Evolutionary conservation across 345 rosid genomes (phyloP).

Genomic region (Citrus trifoliata): DNA sequence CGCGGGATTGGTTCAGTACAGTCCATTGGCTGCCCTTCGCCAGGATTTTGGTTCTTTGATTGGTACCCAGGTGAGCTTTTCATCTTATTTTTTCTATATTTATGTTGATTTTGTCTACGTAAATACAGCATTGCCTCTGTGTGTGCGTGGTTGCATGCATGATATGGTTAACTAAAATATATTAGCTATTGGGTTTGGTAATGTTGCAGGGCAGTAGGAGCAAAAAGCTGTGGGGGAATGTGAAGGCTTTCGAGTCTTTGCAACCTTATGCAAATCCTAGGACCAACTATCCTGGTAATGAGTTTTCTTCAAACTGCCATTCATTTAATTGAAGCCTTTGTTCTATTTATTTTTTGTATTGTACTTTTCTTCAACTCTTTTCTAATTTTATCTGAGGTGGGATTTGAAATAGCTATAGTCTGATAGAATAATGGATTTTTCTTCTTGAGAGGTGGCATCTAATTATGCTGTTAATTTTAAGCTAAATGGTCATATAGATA

Average conservation of each 20-base stretch:
- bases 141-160: background rate
- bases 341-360: background rate
- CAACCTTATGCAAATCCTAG: conserved; percentile 95
- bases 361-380: background rate
- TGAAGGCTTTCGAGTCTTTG: conserved; percentile 66
- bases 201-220: conserved; percentile 48
- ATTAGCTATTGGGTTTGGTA: conserved; percentile 6
- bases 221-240: conserved; percentile 77
- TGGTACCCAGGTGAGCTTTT: conserved; percentile 42
- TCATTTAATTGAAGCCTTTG: background rate
- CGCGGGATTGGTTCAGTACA: conserved; percentile 47
- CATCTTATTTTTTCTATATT: background rate
- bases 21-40: conserved; percentile 49
- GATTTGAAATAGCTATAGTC: background rate
- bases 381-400: background rate
- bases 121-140: background rate
- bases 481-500: background rate
- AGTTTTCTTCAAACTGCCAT: conserved; percentile 14
- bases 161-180: background rate
- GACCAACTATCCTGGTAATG: conserved; percentile 66
- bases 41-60: conserved; percentile 41
- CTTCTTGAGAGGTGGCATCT: background rate
- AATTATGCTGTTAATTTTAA: background rate
- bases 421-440: background rate
- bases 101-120: background rate